phyloP scores from a whole-genome alignment of 192 early-diverging fungal species.

The Coemansia sp. region DNA sequence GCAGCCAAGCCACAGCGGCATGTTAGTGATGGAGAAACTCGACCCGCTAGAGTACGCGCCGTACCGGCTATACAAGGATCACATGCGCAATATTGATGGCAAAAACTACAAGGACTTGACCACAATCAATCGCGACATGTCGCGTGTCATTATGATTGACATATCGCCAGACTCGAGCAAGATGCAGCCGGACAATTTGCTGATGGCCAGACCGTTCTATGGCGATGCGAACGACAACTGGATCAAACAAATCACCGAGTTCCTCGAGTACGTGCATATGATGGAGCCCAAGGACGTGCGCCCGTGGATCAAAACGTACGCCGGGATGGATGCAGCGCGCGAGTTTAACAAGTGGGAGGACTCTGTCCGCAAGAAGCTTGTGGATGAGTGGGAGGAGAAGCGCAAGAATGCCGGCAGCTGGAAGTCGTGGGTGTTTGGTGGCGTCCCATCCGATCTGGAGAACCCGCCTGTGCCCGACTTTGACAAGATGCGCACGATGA shows the following conservation, averaged over 20 bases:
- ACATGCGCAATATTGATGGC: slow-evolving; percentile 82
- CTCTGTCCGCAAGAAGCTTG: slow-evolving; percentile 61
- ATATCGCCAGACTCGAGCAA: slow-evolving; percentile 79
- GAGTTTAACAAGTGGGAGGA: slow-evolving; percentile 73
- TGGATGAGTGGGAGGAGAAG: slow-evolving; percentile 66
- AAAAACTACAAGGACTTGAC: slow-evolving; percentile 85
- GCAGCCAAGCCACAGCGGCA: slow-evolving; percentile 76
- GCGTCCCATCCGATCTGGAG: slow-evolving; percentile 45
- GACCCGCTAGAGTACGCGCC: slow-evolving; percentile 86
- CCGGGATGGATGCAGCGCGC: slow-evolving; percentile 64
- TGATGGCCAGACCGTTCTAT: slow-evolving; percentile 81
- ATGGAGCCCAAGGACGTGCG: slow-evolving; percentile 75
- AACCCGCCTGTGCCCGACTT: slow-evolving; percentile 67
- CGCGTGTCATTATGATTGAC: slow-evolving; percentile 93
- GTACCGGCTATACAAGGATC: slow-evolving; percentile 90
- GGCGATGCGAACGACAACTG: slow-evolving; percentile 80
- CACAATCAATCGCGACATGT: slow-evolving; percentile 90
- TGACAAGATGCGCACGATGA: slow-evolving; percentile 62
- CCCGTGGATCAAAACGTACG: slow-evolving; percentile 66
- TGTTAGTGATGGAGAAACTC: slow-evolving; percentile 81
- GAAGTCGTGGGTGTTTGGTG: slow-evolving; percentile 54
- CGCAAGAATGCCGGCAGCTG: slow-evolving; percentile 62
- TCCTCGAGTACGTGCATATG: slow-evolving; percentile 80
- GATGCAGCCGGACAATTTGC: slow-evolving; percentile 89
- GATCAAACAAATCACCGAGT: slow-evolving; percentile 79